A percentile compares a stretch with the other conserved stretches of the same genome.
Evolutionary conservation across 2,329 filamentous ascomycete species (phyloP).

Genomic region (Fusarium agapanthi): DNA sequence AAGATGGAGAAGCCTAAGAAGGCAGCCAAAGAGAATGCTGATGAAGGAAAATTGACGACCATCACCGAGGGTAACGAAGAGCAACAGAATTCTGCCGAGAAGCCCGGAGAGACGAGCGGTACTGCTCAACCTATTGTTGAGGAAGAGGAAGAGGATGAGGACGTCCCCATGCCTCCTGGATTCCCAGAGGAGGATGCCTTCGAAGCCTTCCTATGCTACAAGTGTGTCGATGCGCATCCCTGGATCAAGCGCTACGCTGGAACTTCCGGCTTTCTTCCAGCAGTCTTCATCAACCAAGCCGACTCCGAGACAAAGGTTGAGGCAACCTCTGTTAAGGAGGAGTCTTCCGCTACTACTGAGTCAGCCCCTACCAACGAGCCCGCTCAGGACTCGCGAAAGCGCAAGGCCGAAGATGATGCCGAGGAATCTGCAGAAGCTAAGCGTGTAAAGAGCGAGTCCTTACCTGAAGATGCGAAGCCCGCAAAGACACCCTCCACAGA

Average conservation of each 20-base stretch:
- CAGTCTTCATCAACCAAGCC: slow-evolving; percentile 64
- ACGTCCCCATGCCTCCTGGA: slow-evolving; percentile 78
- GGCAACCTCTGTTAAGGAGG: background rate
- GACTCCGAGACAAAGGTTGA: background rate
- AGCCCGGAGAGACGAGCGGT: slow-evolving; percentile 27
- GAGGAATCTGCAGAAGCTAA: slow-evolving; percentile 54
- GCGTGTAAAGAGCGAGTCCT: slow-evolving; percentile 59
- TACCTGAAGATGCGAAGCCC: background rate
- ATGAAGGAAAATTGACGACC: slow-evolving; percentile 51
- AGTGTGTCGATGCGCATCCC: slow-evolving; percentile 85
- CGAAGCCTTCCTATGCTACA: slow-evolving; percentile 91
- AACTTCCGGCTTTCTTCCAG: slow-evolving; percentile 78
- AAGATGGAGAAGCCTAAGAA: slow-evolving; percentile 53
- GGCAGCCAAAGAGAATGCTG: slow-evolving; percentile 23
- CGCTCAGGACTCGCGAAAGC: slow-evolving; percentile 62
- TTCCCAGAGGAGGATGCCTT: slow-evolving; percentile 93
- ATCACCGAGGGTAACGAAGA: slow-evolving; percentile 60
- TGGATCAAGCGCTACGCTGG: slow-evolving; percentile 94
- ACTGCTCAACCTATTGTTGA: slow-evolving; percentile 36
- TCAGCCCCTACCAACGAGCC: background rate
- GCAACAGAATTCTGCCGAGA: slow-evolving; percentile 31
- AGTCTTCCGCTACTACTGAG: slow-evolving; percentile 5
- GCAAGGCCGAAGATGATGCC: slow-evolving; percentile 68
- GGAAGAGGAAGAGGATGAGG: slow-evolving; percentile 61
- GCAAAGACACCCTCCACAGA: slow-evolving; percentile 18